These are phyloP conservation scores for Phytophthora hibernalis DNA, from an alignment of 352 stramenopile genomes.

Conservation along the genomic window DNA sequence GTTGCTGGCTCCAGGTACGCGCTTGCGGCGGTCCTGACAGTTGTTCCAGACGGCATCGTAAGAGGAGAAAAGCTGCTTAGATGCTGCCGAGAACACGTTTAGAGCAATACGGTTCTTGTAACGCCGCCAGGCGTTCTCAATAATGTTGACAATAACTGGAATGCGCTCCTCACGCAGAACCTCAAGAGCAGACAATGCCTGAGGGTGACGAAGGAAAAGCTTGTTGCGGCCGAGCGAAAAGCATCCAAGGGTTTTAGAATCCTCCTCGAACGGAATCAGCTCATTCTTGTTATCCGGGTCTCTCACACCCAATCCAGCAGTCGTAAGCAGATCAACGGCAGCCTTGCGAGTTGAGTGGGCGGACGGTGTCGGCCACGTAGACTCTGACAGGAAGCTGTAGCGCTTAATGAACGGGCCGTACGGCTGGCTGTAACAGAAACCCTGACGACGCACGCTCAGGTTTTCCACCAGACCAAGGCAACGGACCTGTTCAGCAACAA, in stretches of 20 bases:
- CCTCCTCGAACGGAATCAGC: slow-evolving; percentile 77
- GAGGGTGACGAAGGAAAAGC: slow-evolving; percentile 91
- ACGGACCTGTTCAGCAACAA: slow-evolving; percentile 80
- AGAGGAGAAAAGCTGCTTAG: slow-evolving; percentile 55
- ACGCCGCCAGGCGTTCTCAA: slow-evolving; percentile 86
- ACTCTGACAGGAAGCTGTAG: slow-evolving; percentile 85
- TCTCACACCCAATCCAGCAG: slow-evolving; percentile 60
- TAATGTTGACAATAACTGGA: slow-evolving; percentile 78
- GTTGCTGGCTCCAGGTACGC: slow-evolving; percentile 56
- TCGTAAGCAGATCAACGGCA: slow-evolving; percentile 76
- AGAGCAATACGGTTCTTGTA: slow-evolving; percentile 82
- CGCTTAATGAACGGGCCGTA: slow-evolving; percentile 86
- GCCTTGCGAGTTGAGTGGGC: slow-evolving; percentile 78
- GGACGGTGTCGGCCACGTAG: slow-evolving; percentile 73
- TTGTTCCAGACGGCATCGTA: slow-evolving; percentile 69
- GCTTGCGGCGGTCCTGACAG: slow-evolving; percentile 75
- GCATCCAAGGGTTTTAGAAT: slow-evolving; percentile 75
- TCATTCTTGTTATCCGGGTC: slow-evolving; percentile 53
- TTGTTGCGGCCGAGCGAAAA: slow-evolving; percentile 89
- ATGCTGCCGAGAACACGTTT: slow-evolving; percentile 61
- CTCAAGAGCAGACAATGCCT: slow-evolving; percentile 89
- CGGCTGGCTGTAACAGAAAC: slow-evolving; percentile 86
- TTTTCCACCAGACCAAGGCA: slow-evolving; percentile 88
- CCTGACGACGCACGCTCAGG: slow-evolving; percentile 81
- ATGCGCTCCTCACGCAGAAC: slow-evolving; percentile 82